phyloP scores from a whole-genome alignment of 192 early-diverging fungal species.

The Coemansia nantahalensis region DNA sequence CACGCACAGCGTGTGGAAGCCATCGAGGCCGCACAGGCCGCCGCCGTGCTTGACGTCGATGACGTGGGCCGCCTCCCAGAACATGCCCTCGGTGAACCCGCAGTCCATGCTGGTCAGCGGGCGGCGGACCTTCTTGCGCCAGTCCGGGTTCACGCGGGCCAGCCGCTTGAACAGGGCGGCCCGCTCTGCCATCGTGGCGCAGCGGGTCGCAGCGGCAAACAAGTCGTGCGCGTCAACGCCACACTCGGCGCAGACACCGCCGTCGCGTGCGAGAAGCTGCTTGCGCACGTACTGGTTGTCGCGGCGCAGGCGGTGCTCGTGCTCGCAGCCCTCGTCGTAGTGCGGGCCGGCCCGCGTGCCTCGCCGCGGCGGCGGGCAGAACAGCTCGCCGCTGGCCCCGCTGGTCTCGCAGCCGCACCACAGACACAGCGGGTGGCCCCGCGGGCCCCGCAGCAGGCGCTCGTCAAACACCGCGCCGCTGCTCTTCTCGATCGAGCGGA shows the following conservation, averaged over 20 bases:
- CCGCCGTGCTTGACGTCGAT: conserved; percentile 49
- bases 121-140: conserved; percentile 24
- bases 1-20: conserved; percentile 46
- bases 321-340: conserved; percentile 44
- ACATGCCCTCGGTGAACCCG: conserved; percentile 42
- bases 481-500: conserved; percentile 16
- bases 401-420: conserved; percentile 41
- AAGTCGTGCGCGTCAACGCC: conserved; percentile 31
- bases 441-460: conserved; percentile 30
- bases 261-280: conserved; percentile 44
- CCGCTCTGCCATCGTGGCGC: conserved; percentile 22
- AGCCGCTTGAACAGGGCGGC: conserved; percentile 18
- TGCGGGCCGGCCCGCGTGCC: neutral
- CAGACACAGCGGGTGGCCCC: conserved; percentile 32
- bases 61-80: conserved; percentile 51
- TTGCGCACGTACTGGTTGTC: conserved; percentile 41
- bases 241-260: conserved; percentile 40
- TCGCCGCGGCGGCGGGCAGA: conserved; percentile 9
- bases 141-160: conserved; percentile 21
- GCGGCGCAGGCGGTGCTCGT: conserved; percentile 45
- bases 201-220: conserved; percentile 16
- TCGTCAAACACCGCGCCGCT: conserved; percentile 24
- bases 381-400: conserved; percentile 6
- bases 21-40: conserved; percentile 46
- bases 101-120: conserved; percentile 29